Evolutionary conservation across 1,284 basidiomycete species (phyloP), one percentile per base, ranked within the genome.

Genomic region (Cutaneotrichosporon cyanovorans): DNA sequence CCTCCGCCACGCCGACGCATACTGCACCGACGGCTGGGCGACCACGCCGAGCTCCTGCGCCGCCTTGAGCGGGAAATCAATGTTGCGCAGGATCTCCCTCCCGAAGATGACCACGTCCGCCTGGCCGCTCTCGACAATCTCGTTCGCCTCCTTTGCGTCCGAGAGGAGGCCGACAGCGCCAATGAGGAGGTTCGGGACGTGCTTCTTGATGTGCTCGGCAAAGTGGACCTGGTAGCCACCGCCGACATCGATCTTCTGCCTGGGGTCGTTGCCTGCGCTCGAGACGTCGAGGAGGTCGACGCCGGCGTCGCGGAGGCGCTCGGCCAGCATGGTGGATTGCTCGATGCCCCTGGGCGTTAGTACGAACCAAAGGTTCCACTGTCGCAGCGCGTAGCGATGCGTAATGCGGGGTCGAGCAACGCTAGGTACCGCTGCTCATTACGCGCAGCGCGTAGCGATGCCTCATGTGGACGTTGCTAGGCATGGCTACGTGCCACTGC

Each of bases 161-260:
- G 79, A 83, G 60, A 90, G 84, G 40, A 84, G 65, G 2, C 87
- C 87, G n/a, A 89, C 86, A 2, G 82, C 65, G 14, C 80, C 80
- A 45, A 86, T 68, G 5, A 73, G 59, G 16, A 85, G 57, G 32
- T 76, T 66, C 0, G 80, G 78, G 49, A 82, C 71, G 5, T 78
- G 75, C 50, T 78, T 76, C 73, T 85, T 86, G 59, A 88, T 65
- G 31, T 75, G 77, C 55, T 78, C 80, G 0, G 85, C 80, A 59
- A 85, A 84, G 2, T 78, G 81, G 2, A 85, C 79, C 78, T 86
- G 64, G 65, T 85, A 87, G 2, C 79, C 81, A 11, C 80, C 82
- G 5, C 63, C 73, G 39, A 80, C 49, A 0, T 74, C 53, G 53
- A 87, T 82, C 42, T 65, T 51, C 63, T 84, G 82, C 49, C 76